phyloP scores from a whole-genome alignment of 768 basidiomycete genomes.

The Crassisporium funariophilum region DNA sequence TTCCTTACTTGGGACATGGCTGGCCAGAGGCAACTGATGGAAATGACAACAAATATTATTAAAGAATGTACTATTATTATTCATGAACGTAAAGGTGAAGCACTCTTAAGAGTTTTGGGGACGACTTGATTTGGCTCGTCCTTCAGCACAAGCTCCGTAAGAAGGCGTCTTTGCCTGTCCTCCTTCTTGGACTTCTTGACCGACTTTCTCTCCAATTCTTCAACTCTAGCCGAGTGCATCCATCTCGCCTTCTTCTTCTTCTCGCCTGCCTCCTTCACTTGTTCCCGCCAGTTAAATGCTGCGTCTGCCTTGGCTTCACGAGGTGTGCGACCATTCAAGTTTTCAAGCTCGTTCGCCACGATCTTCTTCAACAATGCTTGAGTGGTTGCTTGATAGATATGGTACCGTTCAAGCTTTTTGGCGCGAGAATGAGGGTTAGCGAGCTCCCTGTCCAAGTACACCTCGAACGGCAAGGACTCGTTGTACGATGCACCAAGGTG shows the following conservation, averaged over 20 bases:
- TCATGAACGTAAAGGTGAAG: background rate
- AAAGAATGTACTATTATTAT: background rate
- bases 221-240: slow-evolving; percentile 49
- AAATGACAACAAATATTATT: slow-evolving; percentile 1
- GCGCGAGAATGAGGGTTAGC: slow-evolving; percentile 82
- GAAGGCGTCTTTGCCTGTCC: slow-evolving; percentile 54
- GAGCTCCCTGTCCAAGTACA: slow-evolving; percentile 67
- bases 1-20: too few species aligned
- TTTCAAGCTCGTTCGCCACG: slow-evolving; percentile 52
- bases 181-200: slow-evolving; percentile 56
- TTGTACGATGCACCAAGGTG: slow-evolving; percentile 44
- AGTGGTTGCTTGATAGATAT: slow-evolving; percentile 51
- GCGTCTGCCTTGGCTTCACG: slow-evolving; percentile 74
- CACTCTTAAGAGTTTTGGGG: slow-evolving; percentile 31
- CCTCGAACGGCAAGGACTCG: slow-evolving; percentile 64
- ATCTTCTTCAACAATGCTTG: slow-evolving; percentile 54
- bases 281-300: slow-evolving; percentile 69
- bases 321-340: slow-evolving; percentile 60
- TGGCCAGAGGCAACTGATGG: too few species aligned
- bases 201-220: slow-evolving; percentile 56
- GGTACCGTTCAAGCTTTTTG: slow-evolving; percentile 80
- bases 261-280: slow-evolving; percentile 57
- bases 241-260: slow-evolving; percentile 63
- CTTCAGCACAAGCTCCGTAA: slow-evolving; percentile 53
- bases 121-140: slow-evolving; percentile 63